phyloP scores from a whole-genome alignment of 495 filamentous ascomycete species.

The Penicillium atrosanguineum region DNA sequence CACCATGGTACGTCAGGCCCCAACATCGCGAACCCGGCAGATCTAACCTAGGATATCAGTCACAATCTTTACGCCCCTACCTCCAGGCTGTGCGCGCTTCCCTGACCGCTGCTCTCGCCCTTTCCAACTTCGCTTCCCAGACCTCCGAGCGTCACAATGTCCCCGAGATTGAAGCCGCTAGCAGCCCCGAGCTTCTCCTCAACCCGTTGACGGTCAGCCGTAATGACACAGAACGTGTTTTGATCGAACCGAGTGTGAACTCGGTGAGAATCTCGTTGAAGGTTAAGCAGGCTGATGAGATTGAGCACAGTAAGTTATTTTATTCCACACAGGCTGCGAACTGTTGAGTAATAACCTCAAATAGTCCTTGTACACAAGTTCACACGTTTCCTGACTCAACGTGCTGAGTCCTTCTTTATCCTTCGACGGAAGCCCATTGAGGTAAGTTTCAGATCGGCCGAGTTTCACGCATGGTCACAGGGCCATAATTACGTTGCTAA shows the following conservation, averaged over 20 bases:
- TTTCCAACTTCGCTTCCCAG: conserved; percentile 97
- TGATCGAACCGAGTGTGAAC: conserved; percentile 68
- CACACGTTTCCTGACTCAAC: conserved; percentile 89
- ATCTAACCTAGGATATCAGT: conserved; percentile 48
- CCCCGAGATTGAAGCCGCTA: conserved; percentile 90
- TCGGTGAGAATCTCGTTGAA: conserved; percentile 92
- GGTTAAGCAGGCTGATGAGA: conserved; percentile 99
- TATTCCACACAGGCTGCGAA: neutral
- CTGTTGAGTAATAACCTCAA: neutral
- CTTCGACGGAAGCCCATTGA: conserved; percentile 91
- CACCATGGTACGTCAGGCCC: conserved; percentile 20
- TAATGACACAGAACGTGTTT: conserved; percentile 91
- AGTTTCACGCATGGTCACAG: neutral
- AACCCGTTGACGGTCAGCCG: conserved; percentile 81
- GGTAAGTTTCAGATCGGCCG: conserved; percentile 43
- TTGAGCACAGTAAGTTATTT: conserved; percentile 68
- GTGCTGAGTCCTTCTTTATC: conserved; percentile 97
- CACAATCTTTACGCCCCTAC: conserved; percentile 97
- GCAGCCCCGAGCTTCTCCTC: conserved; percentile 90
- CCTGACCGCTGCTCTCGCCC: conserved; percentile 87
- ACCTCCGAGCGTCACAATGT: conserved; percentile 92
- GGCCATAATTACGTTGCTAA: conserved; percentile 4
- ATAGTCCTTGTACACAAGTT: conserved; percentile 85
- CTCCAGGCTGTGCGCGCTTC: conserved; percentile 90
- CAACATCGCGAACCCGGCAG: too few relatives aligned